Evolutionary conservation across 1,284 basidiomycete species (phyloP), one percentile per base, ranked within the genome.

Genomic region (Cryptococcus amylolentus): DNA sequence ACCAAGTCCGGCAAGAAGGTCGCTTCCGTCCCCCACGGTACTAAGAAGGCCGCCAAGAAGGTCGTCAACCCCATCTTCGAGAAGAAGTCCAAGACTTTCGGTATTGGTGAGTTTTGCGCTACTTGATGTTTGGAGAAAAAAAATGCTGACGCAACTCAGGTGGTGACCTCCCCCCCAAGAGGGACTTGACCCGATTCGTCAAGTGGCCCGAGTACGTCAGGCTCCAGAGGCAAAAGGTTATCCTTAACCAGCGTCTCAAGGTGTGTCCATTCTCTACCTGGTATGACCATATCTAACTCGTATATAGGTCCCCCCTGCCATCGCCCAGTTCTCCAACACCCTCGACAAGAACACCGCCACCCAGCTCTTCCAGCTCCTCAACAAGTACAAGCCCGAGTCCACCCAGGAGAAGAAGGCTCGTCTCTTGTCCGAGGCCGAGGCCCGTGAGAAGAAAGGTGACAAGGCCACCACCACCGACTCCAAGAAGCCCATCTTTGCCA

Each of bases 131-230:
- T 48, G 10, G 23, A 27, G n/a, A 7, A n/a, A 7, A 18, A n/a
- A 7, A 18, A 44, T 57, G 42, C 50, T 49, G 40, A 49, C 61
- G 28, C 23, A 41, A 38, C 28, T 53, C 63, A 95, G 93, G 94
- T 75, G 91, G 95, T 82, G 91, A 96, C 81, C 86, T 98, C 73
- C 90, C 88, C 73, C 94, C 88, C 72, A 84, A 85, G 78, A 85
- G 84, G 60, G 95, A 98, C 81, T 81, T 98, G 66, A 96, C 91
- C 64, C 91, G 94, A 78, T 98, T 98, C 81, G 91, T 98, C 81
- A 98, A 97, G 82, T 98, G 95, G 95, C 95, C 95, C 68, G 92
- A 95, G 82, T 98, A 98, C 77, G 87, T 98, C 69, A 91, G 92
- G 76, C 88, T 98, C 61, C 95, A 98, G 80, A 88, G 95, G 79